Percentiles rank a stretch among this genome's conserved stretches.
These are phyloP conservation scores for Colletotrichum limetticola DNA, from an alignment of 2,329 filamentous ascomycete genomes.

Conservation along the genomic window DNA sequence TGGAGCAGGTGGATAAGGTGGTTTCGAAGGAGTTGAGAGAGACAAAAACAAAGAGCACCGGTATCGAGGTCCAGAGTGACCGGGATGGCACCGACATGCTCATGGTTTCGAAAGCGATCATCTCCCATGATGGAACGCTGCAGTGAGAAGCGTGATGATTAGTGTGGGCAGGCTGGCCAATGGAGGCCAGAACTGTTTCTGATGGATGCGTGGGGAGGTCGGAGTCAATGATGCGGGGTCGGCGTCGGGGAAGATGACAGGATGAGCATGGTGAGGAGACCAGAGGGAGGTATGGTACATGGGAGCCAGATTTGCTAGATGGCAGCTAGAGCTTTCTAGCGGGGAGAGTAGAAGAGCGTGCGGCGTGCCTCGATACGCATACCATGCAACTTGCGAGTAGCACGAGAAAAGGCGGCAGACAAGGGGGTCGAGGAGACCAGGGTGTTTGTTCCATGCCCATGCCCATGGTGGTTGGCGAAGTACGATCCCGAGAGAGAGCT, in stretches of 20 bases:
- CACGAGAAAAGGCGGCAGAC: background rate
- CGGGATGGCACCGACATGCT: conserved; percentile 12
- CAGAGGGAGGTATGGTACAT: background rate
- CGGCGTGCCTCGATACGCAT: background rate
- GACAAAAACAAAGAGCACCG: background rate
- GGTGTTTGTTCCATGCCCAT: background rate
- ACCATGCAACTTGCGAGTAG: conserved; percentile 5
- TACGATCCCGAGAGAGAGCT: background rate
- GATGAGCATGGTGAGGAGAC: background rate
- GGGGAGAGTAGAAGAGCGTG: background rate
- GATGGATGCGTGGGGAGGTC: conserved; percentile 34
- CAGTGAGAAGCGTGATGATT: conserved; percentile 16
- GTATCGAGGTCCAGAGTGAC: conserved; percentile 9
- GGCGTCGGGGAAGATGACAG: conserved; percentile 5
- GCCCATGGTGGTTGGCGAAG: background rate
- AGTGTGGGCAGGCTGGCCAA: conserved; percentile 26
- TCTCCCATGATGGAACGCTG: conserved; percentile 27
- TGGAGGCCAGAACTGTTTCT: background rate
- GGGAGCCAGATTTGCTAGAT: background rate
- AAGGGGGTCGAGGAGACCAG: background rate
- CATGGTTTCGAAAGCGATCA: conserved; percentile 23
- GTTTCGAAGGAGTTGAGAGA: conserved; percentile 16
- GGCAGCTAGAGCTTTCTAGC: conserved; percentile 7
- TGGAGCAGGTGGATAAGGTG: conserved; percentile 21
- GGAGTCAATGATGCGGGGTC: conserved; percentile 30